Conservation (phyloP, 305 asterid genomes). For the Fraxinus platypoda region DNA sequence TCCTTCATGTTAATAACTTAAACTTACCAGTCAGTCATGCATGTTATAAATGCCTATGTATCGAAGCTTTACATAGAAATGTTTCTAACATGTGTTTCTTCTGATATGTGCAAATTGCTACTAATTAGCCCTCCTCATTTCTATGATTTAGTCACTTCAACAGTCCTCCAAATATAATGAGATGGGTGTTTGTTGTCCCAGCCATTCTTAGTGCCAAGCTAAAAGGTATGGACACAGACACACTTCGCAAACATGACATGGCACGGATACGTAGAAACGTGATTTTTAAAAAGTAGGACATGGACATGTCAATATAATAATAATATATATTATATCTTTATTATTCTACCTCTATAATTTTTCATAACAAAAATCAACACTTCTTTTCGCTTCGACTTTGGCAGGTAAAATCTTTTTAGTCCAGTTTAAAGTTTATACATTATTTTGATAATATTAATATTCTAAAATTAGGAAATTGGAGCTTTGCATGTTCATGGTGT, state of each 20-base stretch:
- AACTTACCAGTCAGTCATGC: neutral
- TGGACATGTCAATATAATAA: neutral
- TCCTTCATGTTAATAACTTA: neutral
- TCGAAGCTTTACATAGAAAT: neutral
- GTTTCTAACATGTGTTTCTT: neutral
- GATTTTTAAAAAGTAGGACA: neutral
- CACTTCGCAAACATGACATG: neutral
- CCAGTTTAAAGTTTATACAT: neutral
- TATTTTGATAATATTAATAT: neutral
- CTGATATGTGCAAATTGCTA: neutral
- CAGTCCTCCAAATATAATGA: neutral
- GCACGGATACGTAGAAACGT: neutral
- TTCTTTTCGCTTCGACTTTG: neutral
- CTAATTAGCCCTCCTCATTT: neutral
- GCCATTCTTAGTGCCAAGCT: neutral
- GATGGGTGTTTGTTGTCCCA: neutral
- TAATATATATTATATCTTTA: no score
- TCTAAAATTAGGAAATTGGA: neutral
- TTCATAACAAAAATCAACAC: neutral
- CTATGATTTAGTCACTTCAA: neutral
- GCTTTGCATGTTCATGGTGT: neutral
- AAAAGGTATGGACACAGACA: neutral
- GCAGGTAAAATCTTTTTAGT: neutral
- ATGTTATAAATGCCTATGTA: neutral
- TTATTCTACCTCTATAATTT: no score